phyloP scores from a whole-genome alignment of 441 rosid species.

The Gossypium gossypioides region DNA sequence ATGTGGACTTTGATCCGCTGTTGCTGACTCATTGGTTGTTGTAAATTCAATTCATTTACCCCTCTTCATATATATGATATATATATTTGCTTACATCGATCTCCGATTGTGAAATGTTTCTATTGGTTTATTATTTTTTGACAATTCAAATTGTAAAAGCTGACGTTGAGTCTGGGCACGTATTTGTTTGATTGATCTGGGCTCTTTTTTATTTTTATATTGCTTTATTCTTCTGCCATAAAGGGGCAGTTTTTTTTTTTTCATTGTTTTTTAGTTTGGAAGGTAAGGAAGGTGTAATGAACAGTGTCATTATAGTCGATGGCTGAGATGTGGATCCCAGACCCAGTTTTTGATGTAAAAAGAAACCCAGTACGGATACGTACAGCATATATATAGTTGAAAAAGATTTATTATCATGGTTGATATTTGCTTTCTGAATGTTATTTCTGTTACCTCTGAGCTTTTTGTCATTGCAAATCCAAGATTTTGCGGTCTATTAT shows the following conservation, averaged over 20 bases:
- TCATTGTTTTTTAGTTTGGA: conserved; percentile 16
- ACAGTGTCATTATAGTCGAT: conserved; percentile 19
- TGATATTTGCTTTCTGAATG: neutral
- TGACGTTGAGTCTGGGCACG: conserved; percentile 19
- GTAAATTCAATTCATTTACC: conserved; percentile 29
- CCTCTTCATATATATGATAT: neutral
- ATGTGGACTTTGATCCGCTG: conserved; percentile 5
- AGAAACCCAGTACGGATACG: conserved; percentile 10
- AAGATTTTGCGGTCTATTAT: neutral
- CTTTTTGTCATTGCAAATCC: neutral
- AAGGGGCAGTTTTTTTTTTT: conserved; percentile 21
- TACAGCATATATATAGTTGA: conserved; percentile 6
- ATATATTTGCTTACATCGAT: conserved; percentile 1
- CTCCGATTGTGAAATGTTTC: conserved; percentile 27
- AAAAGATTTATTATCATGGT: conserved; percentile 9
- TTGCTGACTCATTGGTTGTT: conserved; percentile 17
- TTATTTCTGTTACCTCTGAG: neutral
- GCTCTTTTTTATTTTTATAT: conserved; percentile 6
- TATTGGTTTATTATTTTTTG: conserved; percentile 30
- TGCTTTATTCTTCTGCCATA: conserved; percentile 19
- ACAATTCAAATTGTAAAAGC: conserved; percentile 30
- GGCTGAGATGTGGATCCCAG: conserved; percentile 29
- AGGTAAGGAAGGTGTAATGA: conserved; percentile 15
- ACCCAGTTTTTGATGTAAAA: conserved; percentile 37
- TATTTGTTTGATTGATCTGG: conserved; percentile 22